A percentile compares a stretch with the other conserved stretches of the same genome.
phyloP scores from a whole-genome alignment of 257 asterid genomes.

The Solanum lignicaule region DNA sequence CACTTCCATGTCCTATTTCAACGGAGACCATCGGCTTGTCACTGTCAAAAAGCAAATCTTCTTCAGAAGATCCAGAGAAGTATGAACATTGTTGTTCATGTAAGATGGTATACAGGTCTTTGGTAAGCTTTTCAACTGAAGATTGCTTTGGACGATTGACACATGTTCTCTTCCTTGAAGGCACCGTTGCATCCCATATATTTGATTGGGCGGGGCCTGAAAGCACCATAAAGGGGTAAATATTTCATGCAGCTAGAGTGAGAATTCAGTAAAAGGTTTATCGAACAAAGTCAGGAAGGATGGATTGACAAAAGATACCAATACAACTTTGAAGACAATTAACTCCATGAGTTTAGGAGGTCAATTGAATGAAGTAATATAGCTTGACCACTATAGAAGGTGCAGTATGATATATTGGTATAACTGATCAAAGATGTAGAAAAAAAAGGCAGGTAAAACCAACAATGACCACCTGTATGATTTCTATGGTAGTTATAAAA shows the following conservation, averaged over 20 bases:
- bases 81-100: constrained; percentile 79
- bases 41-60: constrained; percentile 77
- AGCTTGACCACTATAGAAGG: not conserved
- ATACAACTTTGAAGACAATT: not conserved
- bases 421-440: not conserved
- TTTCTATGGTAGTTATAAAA: not conserved
- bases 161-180: constrained; percentile 88
- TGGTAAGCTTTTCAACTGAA: constrained; percentile 78
- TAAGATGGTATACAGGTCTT: constrained; percentile 80
- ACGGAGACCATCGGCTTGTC: constrained; percentile 93
- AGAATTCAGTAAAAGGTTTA: not conserved
- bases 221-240: constrained; percentile 7
- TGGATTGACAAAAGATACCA: not conserved
- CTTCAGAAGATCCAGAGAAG: constrained; percentile 82
- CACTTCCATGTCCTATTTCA: constrained; percentile 98
- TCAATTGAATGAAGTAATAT: not conserved
- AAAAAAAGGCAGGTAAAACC: not conserved
- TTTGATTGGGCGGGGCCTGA: constrained; percentile 71
- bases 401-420: not conserved
- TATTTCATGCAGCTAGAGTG: not conserved
- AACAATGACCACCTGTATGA: not conserved
- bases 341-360: not conserved
- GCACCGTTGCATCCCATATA: constrained; percentile 74
- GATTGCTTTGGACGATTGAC: constrained; percentile 74
- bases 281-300: not conserved